Conservation (phyloP, 78 protist genomes). For the Pelomyxa schiedti region DNA sequence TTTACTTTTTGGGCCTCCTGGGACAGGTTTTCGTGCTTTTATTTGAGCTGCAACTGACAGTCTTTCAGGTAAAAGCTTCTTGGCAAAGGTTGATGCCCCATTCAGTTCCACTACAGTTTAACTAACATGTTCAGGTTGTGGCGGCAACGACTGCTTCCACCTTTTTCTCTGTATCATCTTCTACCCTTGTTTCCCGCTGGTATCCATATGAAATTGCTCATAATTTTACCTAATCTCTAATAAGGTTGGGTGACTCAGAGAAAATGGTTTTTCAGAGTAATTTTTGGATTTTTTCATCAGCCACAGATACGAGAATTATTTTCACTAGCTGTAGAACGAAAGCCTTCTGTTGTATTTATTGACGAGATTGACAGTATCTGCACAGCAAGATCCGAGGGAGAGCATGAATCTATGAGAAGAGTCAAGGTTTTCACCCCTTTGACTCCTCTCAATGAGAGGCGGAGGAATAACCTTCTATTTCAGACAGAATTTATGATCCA, state of each 20-base stretch:
- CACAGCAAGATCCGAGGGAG: constrained; percentile 62
- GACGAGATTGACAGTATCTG: constrained; percentile 96
- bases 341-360: constrained; percentile 90
- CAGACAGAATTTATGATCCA: constrained; percentile 96
- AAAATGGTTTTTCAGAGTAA: constrained; percentile 51
- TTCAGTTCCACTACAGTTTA: no score
- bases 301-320: constrained; percentile 70
- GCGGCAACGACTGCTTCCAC: constrained; percentile 94
- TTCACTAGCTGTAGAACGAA: constrained; percentile 79
- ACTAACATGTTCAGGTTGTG: constrained; percentile 74
- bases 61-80: constrained; percentile 90
- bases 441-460: no score
- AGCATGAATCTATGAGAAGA: constrained; percentile 83
- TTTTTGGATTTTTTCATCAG: background rate
- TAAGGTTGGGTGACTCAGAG: constrained; percentile 93
- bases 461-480: constrained; percentile 52
- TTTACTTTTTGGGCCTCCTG: constrained; percentile 91
- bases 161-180: constrained; percentile 85
- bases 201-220: no score
- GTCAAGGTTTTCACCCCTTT: no score
- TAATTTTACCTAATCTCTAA: no score
- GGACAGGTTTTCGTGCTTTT: constrained; percentile 28
- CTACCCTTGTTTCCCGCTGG: constrained; percentile 93
- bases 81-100: constrained; percentile 98
- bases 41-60: constrained; percentile 60